These are phyloP conservation scores for Onygenales sp. DNA, from an alignment of 2,329 filamentous ascomycete species.

Conservation along the genomic window DNA sequence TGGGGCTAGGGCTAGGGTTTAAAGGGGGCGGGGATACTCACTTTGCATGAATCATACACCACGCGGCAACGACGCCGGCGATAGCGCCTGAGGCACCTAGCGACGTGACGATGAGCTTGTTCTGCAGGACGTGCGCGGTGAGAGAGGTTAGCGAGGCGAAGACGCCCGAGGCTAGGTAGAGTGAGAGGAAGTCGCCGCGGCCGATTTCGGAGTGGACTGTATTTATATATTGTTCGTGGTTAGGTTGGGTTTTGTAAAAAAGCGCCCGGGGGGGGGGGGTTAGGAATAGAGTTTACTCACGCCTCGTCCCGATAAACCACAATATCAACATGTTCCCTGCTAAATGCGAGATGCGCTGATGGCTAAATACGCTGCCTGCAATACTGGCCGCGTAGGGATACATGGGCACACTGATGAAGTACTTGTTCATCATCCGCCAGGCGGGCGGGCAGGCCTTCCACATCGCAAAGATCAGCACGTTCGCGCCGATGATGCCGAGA, in stretches of 20 bases:
- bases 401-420: conserved; percentile 43
- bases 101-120: conserved; percentile 36
- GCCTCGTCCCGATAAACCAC: conserved; percentile 43
- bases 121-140: conserved; percentile 32
- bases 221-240: background rate
- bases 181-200: conserved; percentile 45
- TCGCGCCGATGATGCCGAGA: conserved; percentile 39
- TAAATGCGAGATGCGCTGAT: conserved; percentile 45
- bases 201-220: conserved; percentile 47
- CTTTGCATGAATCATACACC: conserved; percentile 39
- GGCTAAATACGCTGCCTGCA: conserved; percentile 48
- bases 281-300: no score
- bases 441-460: conserved; percentile 43
- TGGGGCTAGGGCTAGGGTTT: background rate
- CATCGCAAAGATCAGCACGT: conserved; percentile 40
- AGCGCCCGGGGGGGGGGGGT: no score
- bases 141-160: conserved; percentile 40
- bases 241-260: background rate
- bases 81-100: conserved; percentile 44
- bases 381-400: conserved; percentile 45
- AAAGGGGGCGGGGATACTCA: conserved; percentile 16
- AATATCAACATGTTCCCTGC: conserved; percentile 45
- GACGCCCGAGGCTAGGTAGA: conserved; percentile 41
- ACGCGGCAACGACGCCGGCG: conserved; percentile 40
- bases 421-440: conserved; percentile 48